A percentile compares a stretch with the other conserved stretches of the same genome.
phyloP scores from a whole-genome alignment of 345 rosid species.

The Boechera retrofracta region DNA sequence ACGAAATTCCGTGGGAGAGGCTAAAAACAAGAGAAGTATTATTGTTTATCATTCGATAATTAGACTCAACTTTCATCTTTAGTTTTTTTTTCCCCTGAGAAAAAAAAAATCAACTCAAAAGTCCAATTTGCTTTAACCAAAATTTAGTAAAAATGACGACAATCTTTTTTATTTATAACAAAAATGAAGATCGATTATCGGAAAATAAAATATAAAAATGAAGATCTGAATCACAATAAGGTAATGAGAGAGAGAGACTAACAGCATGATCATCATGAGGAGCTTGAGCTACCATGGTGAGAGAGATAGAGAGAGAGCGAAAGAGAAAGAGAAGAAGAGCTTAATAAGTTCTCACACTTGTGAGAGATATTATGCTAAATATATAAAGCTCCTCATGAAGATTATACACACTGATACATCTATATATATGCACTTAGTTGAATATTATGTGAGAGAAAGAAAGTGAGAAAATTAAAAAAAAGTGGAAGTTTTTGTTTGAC shows the following conservation, averaged over 20 bases:
- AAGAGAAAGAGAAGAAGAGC: constrained; percentile 35
- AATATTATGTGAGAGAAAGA: constrained; percentile 31
- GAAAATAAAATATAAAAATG: background rate
- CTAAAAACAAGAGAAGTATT: background rate
- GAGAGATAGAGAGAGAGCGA: constrained; percentile 11
- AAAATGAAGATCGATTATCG: background rate
- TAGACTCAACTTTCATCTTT: background rate
- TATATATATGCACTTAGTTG: constrained; percentile 29
- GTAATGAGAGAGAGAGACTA: constrained; percentile 25
- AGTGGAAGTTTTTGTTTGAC: constrained; percentile 46
- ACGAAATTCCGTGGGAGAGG: background rate
- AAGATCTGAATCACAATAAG: constrained; percentile 28
- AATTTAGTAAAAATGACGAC: background rate
- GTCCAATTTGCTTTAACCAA: constrained; percentile 1
- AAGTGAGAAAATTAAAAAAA: background rate
- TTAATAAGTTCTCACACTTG: constrained; percentile 24
- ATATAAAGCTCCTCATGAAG: constrained; percentile 32
- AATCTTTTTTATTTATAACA: background rate
- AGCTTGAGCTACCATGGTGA: constrained; percentile 46
- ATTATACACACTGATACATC: constrained; percentile 3
- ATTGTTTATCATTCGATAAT: background rate
- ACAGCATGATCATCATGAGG: constrained; percentile 43
- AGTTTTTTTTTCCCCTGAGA: background rate
- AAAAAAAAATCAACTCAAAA: background rate
- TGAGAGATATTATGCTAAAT: constrained; percentile 28